Conservation (phyloP, 108 stramenopile species). For the Bacterosira constricta region DNA sequence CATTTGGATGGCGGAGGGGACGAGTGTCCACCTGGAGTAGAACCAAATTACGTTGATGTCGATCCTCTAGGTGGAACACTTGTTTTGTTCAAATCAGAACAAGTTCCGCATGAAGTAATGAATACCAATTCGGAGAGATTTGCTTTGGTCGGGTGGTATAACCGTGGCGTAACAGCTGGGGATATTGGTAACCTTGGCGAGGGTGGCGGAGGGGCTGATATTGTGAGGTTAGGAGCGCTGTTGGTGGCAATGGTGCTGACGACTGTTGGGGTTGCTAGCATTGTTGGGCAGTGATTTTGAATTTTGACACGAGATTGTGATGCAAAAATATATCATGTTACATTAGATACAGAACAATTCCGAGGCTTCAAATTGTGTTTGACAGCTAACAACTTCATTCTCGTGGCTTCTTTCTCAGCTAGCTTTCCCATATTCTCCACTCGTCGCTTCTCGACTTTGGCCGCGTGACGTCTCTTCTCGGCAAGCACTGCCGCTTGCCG, state of each 20-base stretch:
- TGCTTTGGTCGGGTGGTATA: constrained; percentile 83
- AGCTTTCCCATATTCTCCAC: neutral
- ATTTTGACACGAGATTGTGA: no score
- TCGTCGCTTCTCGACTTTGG: constrained; percentile 7
- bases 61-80: constrained; percentile 71
- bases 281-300: no score
- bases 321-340: no score
- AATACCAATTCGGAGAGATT: constrained; percentile 68
- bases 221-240: constrained; percentile 32
- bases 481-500: constrained; percentile 6
- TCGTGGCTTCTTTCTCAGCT: neutral
- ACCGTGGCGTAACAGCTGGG: constrained; percentile 46
- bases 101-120: constrained; percentile 80
- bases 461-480: constrained; percentile 19
- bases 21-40: constrained; percentile 37
- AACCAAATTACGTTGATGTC: constrained; percentile 67
- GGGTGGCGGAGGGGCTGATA: constrained; percentile 29
- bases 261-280: constrained; percentile 25
- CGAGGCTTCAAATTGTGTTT: constrained; percentile 16
- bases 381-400: constrained; percentile 1
- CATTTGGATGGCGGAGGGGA: constrained; percentile 73
- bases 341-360: no score
- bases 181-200: constrained; percentile 56
- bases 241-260: constrained; percentile 54
- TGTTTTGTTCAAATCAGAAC: constrained; percentile 70